Conservation (phyloP, 1,284 basidiomycete genomes). For the Stygiomarasmius scandens region DNA sequence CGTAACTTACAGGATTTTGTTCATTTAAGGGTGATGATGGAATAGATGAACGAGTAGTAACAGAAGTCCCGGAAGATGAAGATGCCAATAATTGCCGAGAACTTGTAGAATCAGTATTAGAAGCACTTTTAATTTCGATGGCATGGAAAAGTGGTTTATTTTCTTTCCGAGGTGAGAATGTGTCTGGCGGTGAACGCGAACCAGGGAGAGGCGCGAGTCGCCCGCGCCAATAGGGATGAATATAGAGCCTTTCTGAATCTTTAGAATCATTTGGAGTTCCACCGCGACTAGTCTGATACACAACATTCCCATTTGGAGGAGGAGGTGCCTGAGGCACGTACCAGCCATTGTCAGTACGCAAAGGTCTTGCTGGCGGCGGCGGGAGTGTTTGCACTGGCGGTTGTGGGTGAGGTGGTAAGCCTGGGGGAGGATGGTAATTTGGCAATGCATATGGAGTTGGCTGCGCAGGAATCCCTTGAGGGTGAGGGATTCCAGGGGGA, state of each 20-base stretch:
- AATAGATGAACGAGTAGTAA: constrained; percentile 2
- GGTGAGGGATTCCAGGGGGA: background rate
- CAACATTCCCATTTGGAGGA: background rate
- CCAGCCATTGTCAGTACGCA: constrained; percentile 7
- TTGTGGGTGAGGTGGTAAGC: background rate
- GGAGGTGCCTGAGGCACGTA: background rate
- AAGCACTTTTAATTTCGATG: constrained; percentile 10
- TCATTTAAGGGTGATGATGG: background rate
- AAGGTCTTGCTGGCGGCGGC: background rate
- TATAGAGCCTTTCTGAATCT: background rate
- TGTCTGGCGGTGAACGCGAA: constrained; percentile 34
- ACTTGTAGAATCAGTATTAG: background rate
- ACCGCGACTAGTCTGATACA: background rate
- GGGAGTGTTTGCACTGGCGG: background rate
- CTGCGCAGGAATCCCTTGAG: background rate
- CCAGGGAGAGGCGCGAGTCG: constrained; percentile 45
- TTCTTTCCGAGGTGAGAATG: constrained; percentile 26
- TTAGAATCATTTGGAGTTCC: background rate
- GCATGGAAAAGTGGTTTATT: constrained; percentile 20
- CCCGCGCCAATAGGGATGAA: constrained; percentile 43
- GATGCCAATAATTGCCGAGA: constrained; percentile 23
- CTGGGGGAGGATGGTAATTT: background rate
- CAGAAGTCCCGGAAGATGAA: constrained; percentile 21
- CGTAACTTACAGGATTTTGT: constrained; percentile 1
- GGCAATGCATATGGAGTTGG: background rate